Base-by-base conservation (phyloP, 2,329 filamentous ascomycete species). In the Phoma sp. region DNA sequence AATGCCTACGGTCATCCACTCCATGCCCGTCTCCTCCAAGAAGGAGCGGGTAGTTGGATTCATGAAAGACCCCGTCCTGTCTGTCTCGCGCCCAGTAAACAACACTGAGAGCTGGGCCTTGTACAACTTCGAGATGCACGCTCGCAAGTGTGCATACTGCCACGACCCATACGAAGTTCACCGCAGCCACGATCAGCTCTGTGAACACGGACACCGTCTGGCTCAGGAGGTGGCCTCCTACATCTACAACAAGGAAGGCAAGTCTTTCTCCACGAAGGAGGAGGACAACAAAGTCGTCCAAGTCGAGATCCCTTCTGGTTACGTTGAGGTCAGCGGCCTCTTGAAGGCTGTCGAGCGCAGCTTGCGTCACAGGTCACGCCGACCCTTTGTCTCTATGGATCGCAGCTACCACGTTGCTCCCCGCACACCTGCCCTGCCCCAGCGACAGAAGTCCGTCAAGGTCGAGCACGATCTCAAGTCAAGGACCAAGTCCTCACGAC, bases 101-200 rank as follows among this genome's bases (percentile, higher is more conserved):
- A 64, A 65, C 5, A 61, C 70, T 30, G 79, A 81, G 67, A 74
- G 73, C 57, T 80, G 78, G 78, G 75, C 76, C 2, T 65, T 78
- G 49, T 79, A 80, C 69, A 67, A 79, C 71, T 81, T 80, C 53
- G 79, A 81, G 62, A 71, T 67, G 53, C 80, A 82, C 67, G 77
- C 78, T 29, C 72, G 73, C 42, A 73, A 72, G 56, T 82, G 80
- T 67, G 65, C 59, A 37, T 68, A 73, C 53, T 82, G 80, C 74
- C 67, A 70, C 61, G 68, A 78, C 60, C 77, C 79, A 2, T 77
- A 77, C 57, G 69, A 76, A 28, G 76, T 77, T 51, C 72, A 76
- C 71, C 71, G 67, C 32, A 57, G 65, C 52, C 73, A 72, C 59
- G 64, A 71, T 17, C 72, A 74, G 53, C 75, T 81, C 15, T 81